phyloP scores from a whole-genome alignment of 2,329 filamentous ascomycete genomes.

The Alternaria dauci region DNA sequence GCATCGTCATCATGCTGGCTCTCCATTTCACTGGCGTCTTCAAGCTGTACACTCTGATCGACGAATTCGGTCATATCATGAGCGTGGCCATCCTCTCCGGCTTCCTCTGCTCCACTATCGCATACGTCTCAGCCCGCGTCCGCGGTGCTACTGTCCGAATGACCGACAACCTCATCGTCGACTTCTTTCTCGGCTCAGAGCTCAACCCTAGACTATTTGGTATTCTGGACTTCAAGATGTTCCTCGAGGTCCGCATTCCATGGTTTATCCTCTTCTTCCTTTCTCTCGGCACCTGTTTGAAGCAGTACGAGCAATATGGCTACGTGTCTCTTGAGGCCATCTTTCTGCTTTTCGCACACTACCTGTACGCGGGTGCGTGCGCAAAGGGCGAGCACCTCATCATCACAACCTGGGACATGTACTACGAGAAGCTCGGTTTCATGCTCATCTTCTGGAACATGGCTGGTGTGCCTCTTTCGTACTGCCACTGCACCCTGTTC shows the following conservation, averaged over 20 bases:
- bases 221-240: conserved; percentile 92
- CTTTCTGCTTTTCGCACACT: conserved; percentile 89
- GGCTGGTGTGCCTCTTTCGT: conserved; percentile 86
- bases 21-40: conserved; percentile 87
- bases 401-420: conserved; percentile 93
- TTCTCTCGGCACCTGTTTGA: conserved; percentile 76
- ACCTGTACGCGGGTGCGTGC: conserved; percentile 90
- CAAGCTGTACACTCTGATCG: conserved; percentile 88
- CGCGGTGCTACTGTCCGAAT: conserved; percentile 90
- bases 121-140: conserved; percentile 83
- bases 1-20: conserved; percentile 72
- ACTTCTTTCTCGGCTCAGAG: conserved; percentile 92
- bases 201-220: conserved; percentile 86
- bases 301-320: conserved; percentile 85
- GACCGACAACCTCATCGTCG: conserved; percentile 82
- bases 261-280: conserved; percentile 91
- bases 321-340: conserved; percentile 85
- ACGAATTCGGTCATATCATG: conserved; percentile 93
- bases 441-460: conserved; percentile 99
- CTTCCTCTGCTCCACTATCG: conserved; percentile 81
- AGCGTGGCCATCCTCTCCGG: conserved; percentile 92
- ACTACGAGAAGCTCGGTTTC: conserved; percentile 96
- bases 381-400: conserved; percentile 92
- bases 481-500: conserved; percentile 93
- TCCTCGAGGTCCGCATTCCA: conserved; percentile 89